These are phyloP conservation scores for Sordaria brevicollis DNA, from an alignment of 495 filamentous ascomycete genomes.

Conservation along the genomic window DNA sequence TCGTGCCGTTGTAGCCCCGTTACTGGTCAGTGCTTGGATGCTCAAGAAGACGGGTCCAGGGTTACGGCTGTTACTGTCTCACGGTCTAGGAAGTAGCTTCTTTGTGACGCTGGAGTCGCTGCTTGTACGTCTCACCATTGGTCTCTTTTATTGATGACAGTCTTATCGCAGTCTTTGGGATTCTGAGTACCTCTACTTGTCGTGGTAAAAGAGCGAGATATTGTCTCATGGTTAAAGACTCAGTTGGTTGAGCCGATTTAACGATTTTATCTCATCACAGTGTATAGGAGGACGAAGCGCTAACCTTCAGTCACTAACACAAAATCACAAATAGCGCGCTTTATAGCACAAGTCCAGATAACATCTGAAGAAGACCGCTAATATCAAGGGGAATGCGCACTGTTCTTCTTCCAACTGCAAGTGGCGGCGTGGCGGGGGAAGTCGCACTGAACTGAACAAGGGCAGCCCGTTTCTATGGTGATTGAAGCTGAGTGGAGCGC, in stretches of 20 bases:
- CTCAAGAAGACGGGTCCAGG: background rate
- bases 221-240: background rate
- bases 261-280: background rate
- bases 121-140: background rate
- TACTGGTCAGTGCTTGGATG: background rate
- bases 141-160: background rate
- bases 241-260: background rate
- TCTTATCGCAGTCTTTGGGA: background rate
- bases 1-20: background rate
- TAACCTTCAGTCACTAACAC: background rate
- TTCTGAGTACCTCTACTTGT: background rate
- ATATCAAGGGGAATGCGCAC: background rate
- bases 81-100: background rate
- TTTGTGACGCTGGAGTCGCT: background rate
- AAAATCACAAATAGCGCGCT: background rate
- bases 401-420: background rate
- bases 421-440: background rate
- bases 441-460: background rate
- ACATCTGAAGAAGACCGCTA: background rate
- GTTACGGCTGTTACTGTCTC: background rate
- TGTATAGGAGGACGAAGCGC: background rate
- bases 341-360: background rate
- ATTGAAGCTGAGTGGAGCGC: background rate
- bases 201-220: background rate
- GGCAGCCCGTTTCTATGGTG: background rate